These are phyloP conservation scores for Alternaria brassicae DNA, from an alignment of 2,329 filamentous ascomycete species.

Conservation along the genomic window DNA sequence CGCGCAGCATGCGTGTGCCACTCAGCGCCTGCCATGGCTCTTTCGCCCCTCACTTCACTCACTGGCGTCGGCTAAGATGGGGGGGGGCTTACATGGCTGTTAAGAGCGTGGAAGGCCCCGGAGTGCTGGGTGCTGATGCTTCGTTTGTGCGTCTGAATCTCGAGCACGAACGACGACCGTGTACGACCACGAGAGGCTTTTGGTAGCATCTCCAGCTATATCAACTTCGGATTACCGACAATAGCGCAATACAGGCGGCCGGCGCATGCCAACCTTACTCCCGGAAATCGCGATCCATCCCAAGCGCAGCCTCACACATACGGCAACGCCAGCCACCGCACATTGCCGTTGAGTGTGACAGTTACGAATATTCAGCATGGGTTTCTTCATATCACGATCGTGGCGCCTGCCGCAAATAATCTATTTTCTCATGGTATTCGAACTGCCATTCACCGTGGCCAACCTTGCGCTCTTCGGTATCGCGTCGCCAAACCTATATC, in stretches of 20 bases:
- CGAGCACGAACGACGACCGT: conserved; percentile 16
- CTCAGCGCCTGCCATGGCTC: conserved; percentile 40
- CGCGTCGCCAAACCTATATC: conserved; percentile 74
- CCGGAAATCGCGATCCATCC: conserved; percentile 11
- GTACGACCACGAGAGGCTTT: conserved; percentile 17
- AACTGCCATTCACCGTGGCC: conserved; percentile 70
- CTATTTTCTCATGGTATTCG: conserved; percentile 66
- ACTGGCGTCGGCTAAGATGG: conserved; percentile 25
- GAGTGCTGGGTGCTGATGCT: conserved; percentile 10
- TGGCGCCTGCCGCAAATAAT: conserved; percentile 63
- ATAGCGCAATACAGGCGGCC: background rate
- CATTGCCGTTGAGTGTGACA: background rate
- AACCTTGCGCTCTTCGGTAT: conserved; percentile 75
- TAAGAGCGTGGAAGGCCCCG: conserved; percentile 35
- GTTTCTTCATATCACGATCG: conserved; percentile 61
- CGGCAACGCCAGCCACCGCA: conserved; percentile 6
- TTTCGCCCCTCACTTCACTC: conserved; percentile 30
- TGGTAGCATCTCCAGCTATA: background rate
- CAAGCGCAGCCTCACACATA: conserved; percentile 8
- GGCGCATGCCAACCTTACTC: conserved; percentile 4
- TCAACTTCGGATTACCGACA: conserved; percentile 1
- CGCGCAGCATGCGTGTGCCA: conserved; percentile 38
- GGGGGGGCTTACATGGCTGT: conserved; percentile 27
- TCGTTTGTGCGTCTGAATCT: conserved; percentile 10
- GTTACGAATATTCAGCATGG: conserved; percentile 25